These are phyloP conservation scores for Panicum hallii DNA, from an alignment of 202 grass and related monocot genomes.

Conservation along the genomic window DNA sequence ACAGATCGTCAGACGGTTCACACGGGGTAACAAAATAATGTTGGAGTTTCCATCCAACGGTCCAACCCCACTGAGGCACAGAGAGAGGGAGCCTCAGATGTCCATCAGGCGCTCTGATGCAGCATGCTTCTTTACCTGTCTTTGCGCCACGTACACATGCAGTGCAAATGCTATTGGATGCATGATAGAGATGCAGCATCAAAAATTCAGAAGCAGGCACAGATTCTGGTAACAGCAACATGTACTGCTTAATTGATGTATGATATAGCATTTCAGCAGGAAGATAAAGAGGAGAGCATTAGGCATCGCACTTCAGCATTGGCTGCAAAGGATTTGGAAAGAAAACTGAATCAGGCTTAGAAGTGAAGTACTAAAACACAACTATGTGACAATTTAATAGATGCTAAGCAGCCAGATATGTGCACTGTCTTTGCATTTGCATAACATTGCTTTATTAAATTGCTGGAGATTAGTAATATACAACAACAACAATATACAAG, in stretches of 20 bases:
- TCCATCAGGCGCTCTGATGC: neutral
- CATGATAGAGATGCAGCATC: constrained; percentile 10
- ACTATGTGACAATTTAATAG: neutral
- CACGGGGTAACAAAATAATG: neutral
- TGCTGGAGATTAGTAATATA: neutral
- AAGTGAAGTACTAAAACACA: neutral
- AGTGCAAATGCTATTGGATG: neutral
- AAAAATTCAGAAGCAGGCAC: constrained; percentile 23
- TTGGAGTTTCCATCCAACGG: neutral
- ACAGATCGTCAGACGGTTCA: constrained; percentile 15
- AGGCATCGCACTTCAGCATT: neutral
- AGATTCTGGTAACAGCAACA: constrained; percentile 18
- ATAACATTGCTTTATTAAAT: neutral
- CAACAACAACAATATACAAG: neutral
- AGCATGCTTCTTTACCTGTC: constrained; percentile 20
- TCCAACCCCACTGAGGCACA: neutral
- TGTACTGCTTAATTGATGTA: constrained; percentile 1
- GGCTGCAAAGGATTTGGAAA: neutral
- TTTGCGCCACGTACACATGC: constrained; percentile 31
- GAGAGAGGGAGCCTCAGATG: constrained; percentile 8
- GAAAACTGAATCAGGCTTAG: neutral
- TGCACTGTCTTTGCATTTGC: neutral
- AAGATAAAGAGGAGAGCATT: neutral
- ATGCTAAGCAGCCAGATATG: neutral
- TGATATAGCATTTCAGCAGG: constrained; percentile 11